Evolutionary conservation across 148 eudicot species (phyloP).

Genomic region (Spergularia marina): DNA sequence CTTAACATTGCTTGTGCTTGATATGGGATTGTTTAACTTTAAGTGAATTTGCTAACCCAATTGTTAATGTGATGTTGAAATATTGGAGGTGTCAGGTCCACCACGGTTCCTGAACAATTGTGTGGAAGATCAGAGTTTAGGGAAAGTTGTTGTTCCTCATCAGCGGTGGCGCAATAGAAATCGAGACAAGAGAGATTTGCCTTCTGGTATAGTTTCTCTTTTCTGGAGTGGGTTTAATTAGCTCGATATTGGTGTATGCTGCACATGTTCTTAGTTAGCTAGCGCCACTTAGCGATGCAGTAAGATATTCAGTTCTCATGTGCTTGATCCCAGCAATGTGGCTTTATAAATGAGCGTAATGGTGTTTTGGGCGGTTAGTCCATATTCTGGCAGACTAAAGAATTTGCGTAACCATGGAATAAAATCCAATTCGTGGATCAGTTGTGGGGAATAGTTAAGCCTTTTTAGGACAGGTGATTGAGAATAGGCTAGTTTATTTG

Average conservation of each 20-base stretch:
- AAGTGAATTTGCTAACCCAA: background rate
- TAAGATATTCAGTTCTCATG: background rate
- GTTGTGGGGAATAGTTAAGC: background rate
- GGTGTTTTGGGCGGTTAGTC: background rate
- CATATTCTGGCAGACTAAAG: background rate
- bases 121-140: constrained; percentile 42
- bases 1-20: background rate
- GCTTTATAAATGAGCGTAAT: background rate
- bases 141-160: constrained; percentile 29
- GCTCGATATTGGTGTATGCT: background rate
- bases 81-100: constrained; percentile 77
- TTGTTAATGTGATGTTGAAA: constrained; percentile 20
- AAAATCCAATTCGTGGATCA: background rate
- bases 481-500: too few species aligned
- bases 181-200: constrained; percentile 66
- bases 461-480: too few species aligned
- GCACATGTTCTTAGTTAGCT: background rate
- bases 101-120: constrained; percentile 74
- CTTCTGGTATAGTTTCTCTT: constrained; percentile 46
- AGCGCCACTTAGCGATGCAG: background rate
- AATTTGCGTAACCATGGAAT: background rate
- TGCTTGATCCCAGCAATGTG: too few species aligned
- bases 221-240: background rate
- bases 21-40: background rate
- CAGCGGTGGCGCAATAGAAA: constrained; percentile 48